Base-by-base conservation (phyloP, 257 asterid genomes). In the Solanum chmielewskii region DNA sequence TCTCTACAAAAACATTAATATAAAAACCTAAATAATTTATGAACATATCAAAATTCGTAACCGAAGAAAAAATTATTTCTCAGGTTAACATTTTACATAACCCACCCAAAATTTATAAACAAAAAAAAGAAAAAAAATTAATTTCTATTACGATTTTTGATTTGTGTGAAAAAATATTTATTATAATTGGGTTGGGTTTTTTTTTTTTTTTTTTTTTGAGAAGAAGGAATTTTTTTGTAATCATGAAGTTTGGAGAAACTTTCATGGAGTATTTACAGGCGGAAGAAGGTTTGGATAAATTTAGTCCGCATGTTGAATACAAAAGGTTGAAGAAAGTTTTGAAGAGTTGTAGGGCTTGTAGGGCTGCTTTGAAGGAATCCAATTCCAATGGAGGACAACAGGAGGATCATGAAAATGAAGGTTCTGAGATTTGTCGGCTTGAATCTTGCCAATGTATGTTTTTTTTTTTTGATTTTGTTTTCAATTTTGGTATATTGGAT, bases 181-280 rank as follows among this genome's bases (percentile, higher is more conserved):
- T 23, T 73, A n/a, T 41, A 81, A 29, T 60, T 33, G 89, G 84
- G 88, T 47, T 52, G 59, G 66, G 37, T 68, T 69, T 52, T 69
- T 52, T 52, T 56, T 56, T n/a, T 56, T 56, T 52, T 56, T 20
- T 20, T 20, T 27, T 23, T 71, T 62, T 69, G 31, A 47, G 90
- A 7, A 39, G 83, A 27, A 52, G 49, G 66, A 39, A 89, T 0
- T 33, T 3, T 33, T 33, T 33, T 15, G n/a, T 25, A 49, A 31
- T 29, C 4, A 95, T 95, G 99, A 96, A 96, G 90, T 96, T 96
- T 86, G 99, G 99, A 88, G 97, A 94, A 87, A 92, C 94, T 23
- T 96, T 94, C 75, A 89, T 89, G 16, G 98, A 93, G 90, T 96
- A 91, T 90, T 60, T 93, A 27, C 93, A 95, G 87, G 91, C 95